Evolutionary conservation across 352 stramenopile species (phyloP), one percentile per base, ranked within the genome.

Genomic region (Phytophthora uliginosa): DNA sequence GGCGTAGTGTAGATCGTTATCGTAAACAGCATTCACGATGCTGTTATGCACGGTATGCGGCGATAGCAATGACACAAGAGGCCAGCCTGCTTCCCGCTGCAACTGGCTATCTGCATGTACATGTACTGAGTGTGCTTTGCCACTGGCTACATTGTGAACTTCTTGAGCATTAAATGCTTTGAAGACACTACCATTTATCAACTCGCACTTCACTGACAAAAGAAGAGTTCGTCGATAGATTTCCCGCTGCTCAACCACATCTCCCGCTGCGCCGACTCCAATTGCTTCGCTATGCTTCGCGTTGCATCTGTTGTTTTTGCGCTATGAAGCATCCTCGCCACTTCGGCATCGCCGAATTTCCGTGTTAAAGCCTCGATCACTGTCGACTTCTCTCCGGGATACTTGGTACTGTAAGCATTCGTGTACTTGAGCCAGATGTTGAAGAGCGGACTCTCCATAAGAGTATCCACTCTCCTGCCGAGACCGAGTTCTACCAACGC

Each of bases 361-460:
- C 38, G 38, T 2, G 15, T 47, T 7, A 47, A 47, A 3, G 3
- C 2, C 0, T 47, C 38, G 4, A 47, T 9, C 13, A 47, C 15
- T 18, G 12, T n/a, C 15, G 38, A 7, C 15, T 47, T 17, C 12
- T n/a, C 12, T 47, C 4, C 1, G 15, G 38, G 38, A 6, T n/a
- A n/a, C 38, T 47, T 47, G 2, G 13, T 12, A 7, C 4, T n/a
- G 10, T n/a, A 47, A 18, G 38, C 6, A 17, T 42, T 15, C 34
- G 12, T 10, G 6, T 42, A 47, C 15, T n/a, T n/a, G 13, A 47
- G 12, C 38, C 38, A 17, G 10, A 1, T 55, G 2, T 24, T 50
- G 1, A 71, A 24, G 10, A 71, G 4, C 7, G 55, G 56, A 3
- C 12, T 40, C 5, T 33, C 36, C 5, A 71, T 36, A 38, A 59